Evolutionary conservation across 176 grass and related monocot genomes (phyloP).

Genomic region (Ananas comosus): DNA sequence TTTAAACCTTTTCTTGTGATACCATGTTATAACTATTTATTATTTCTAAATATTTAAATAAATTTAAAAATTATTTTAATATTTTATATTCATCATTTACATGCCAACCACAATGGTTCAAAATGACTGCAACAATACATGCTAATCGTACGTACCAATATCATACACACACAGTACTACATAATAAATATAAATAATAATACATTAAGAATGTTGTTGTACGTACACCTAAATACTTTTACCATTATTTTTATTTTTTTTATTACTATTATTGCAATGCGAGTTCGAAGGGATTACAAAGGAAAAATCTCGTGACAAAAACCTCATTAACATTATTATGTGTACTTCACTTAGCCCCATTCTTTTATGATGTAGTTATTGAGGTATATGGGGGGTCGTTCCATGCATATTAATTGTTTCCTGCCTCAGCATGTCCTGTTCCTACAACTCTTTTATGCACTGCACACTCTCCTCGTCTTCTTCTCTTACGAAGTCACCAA

Average conservation of each 20-base stretch:
- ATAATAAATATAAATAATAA: too few species aligned
- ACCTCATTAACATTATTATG: slow-evolving; percentile 3
- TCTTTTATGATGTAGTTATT: slow-evolving; percentile 9
- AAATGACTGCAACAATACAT: too few species aligned
- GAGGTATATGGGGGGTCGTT: slow-evolving; percentile 10
- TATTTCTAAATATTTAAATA: too few species aligned
- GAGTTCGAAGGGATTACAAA: neutral
- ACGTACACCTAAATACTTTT: neutral
- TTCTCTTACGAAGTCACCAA: neutral
- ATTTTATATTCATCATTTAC: too few species aligned
- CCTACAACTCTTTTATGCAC: neutral
- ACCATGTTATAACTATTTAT: too few species aligned
- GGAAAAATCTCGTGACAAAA: neutral
- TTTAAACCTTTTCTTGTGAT: too few species aligned
- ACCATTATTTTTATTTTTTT: neutral
- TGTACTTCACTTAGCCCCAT: neutral
- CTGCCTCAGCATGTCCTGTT: neutral
- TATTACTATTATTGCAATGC: neutral
- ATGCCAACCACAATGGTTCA: too few species aligned
- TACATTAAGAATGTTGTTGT: too few species aligned
- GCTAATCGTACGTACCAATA: too few species aligned
- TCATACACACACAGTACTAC: too few species aligned
- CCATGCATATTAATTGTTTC: slow-evolving; percentile 9
- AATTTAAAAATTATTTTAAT: too few species aligned
- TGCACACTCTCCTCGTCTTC: neutral